phyloP scores from a whole-genome alignment of 129 eudicot genomes.

The Silybum marianum region DNA sequence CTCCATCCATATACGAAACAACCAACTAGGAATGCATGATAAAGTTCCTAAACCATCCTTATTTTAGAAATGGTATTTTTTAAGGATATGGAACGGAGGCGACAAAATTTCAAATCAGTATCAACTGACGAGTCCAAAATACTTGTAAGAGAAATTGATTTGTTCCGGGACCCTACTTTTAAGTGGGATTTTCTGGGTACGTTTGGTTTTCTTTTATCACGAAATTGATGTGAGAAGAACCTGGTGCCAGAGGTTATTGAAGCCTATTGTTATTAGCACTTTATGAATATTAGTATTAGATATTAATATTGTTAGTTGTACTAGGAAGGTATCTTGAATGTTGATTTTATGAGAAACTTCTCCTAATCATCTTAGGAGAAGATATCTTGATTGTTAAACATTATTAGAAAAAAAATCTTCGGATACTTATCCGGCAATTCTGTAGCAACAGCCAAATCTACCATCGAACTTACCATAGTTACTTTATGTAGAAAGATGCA shows the following conservation, averaged over 20 bases:
- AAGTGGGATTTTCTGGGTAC: no score
- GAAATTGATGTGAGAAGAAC: no score
- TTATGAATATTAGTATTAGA: no score
- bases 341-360: not conserved
- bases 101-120: no score
- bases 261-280: no score
- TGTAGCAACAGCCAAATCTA: slow-evolving; percentile 3
- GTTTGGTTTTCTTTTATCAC: no score
- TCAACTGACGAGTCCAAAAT: no score
- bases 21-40: not conserved
- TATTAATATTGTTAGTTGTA: not conserved
- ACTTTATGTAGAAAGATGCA: not conserved
- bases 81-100: not conserved
- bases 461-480: not conserved
- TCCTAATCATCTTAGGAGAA: no score
- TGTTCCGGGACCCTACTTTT: no score
- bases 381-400: not conserved
- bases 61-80: not conserved
- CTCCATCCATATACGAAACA: not conserved
- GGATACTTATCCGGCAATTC: not conserved
- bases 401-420: not conserved
- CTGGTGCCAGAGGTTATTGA: no score
- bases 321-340: slow-evolving; percentile 3
- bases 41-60: not conserved
- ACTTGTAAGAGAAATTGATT: no score